phyloP scores from a whole-genome alignment of 768 basidiomycete genomes.

The Chalciporus chontae region DNA sequence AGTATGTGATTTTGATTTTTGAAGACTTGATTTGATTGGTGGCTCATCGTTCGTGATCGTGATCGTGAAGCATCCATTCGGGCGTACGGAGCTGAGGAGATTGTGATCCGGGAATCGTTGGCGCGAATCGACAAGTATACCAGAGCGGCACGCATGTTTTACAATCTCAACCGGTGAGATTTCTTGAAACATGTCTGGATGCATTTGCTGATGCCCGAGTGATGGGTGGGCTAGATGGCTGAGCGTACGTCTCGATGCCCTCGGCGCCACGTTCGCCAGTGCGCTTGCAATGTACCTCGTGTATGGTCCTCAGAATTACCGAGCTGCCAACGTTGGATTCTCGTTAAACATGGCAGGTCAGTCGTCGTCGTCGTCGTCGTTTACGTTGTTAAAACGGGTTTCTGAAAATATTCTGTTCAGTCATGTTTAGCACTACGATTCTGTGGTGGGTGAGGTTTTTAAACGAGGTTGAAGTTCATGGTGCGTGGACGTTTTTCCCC shows the following conservation, averaged over 20 bases:
- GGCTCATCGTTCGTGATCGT: too few species aligned
- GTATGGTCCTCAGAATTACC: constrained; percentile 36
- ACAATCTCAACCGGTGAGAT: constrained; percentile 43
- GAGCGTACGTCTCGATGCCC: constrained; percentile 49
- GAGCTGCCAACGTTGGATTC: constrained; percentile 38
- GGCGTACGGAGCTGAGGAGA: constrained; percentile 50
- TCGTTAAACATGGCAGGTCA: constrained; percentile 40
- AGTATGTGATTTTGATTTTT: constrained; percentile 26
- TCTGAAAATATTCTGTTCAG: constrained; percentile 18
- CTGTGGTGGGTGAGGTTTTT: constrained; percentile 45
- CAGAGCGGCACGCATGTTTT: constrained; percentile 40
- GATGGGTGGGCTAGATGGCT: constrained; percentile 38
- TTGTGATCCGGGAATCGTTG: constrained; percentile 40
- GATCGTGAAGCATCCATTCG: constrained; percentile 40
- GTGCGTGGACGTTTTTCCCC: constrained; percentile 19
- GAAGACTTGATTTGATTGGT: too few species aligned
- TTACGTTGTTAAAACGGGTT: not conserved
- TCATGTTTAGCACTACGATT: constrained; percentile 55
- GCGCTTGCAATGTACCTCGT: constrained; percentile 50
- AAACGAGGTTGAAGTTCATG: constrained; percentile 45
- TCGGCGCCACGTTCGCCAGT: constrained; percentile 50
- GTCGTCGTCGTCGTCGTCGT: constrained; percentile 1
- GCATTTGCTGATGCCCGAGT: too few species aligned
- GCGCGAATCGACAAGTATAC: constrained; percentile 46
- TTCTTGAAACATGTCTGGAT: not conserved